Evolutionary conservation across 1,284 basidiomycete genomes (phyloP).

Genomic region (Sporisorium scitamineum): DNA sequence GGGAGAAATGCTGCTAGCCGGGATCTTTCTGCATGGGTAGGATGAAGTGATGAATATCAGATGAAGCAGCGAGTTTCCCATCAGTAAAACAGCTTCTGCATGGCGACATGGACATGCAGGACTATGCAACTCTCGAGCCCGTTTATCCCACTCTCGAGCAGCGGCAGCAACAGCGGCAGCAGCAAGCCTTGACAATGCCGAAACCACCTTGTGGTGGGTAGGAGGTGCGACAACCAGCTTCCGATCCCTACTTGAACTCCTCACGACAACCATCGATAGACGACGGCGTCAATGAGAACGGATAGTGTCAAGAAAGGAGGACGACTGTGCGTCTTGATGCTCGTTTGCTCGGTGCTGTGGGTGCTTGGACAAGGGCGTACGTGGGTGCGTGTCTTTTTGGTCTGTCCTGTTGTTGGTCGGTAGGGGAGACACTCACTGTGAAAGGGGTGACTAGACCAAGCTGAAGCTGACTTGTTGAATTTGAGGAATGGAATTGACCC

Average conservation of each 20-base stretch:
- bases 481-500: background rate
- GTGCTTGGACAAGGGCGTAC: background rate
- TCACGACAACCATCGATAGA: background rate
- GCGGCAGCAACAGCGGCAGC: background rate
- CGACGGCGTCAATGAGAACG: background rate
- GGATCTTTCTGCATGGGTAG: constrained; percentile 19
- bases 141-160: constrained; percentile 9
- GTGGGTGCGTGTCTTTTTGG: background rate
- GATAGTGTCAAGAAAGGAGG: background rate
- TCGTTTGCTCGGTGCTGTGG: background rate
- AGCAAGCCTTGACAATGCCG: background rate
- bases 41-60: constrained; percentile 12
- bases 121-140: background rate
- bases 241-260: background rate
- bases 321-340: too few relatives aligned
- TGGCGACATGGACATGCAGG: constrained; percentile 4
- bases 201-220: background rate
- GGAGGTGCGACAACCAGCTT: background rate
- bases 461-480: background rate
- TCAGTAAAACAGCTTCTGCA: constrained; percentile 23
- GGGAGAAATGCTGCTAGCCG: constrained; percentile 14
- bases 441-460: background rate
- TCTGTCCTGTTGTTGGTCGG: too few relatives aligned
- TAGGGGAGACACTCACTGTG: background rate
- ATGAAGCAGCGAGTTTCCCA: constrained; percentile 21